Conservation (phyloP, 1,284 basidiomycete genomes). For the Sanghuangporus sanghuang region DNA sequence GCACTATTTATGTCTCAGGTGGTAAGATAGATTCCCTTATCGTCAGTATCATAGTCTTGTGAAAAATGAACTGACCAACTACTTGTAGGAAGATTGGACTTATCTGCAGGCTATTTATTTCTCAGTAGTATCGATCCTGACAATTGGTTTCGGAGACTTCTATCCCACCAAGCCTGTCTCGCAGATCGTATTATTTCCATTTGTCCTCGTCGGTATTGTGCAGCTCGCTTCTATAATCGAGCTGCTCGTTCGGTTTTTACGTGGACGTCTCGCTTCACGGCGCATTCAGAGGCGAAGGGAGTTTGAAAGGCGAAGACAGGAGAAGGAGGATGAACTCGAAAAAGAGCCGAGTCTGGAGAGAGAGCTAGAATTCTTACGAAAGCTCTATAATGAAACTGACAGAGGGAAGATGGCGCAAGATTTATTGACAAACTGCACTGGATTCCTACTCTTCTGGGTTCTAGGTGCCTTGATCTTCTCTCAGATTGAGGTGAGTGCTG, state of each 20-base stretch:
- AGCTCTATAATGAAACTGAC: slow-evolving; percentile 1
- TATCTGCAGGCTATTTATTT: slow-evolving; percentile 53
- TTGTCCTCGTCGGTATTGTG: slow-evolving; percentile 55
- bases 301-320: slow-evolving; percentile 12
- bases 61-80: neutral
- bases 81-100: slow-evolving; percentile 20
- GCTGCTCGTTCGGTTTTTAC: slow-evolving; percentile 16
- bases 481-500: slow-evolving; percentile 16
- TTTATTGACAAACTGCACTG: neutral
- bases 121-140: slow-evolving; percentile 65
- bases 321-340: slow-evolving; percentile 7
- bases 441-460: slow-evolving; percentile 17
- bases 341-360: slow-evolving; percentile 10
- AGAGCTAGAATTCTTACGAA: slow-evolving; percentile 15
- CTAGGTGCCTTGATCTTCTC: slow-evolving; percentile 18
- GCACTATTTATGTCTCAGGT: slow-evolving; percentile 21
- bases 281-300: neutral
- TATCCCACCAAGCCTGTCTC: slow-evolving; percentile 42
- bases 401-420: neutral
- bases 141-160: slow-evolving; percentile 81
- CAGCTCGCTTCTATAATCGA: slow-evolving; percentile 36
- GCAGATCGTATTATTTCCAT: slow-evolving; percentile 54
- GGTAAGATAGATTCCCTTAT: slow-evolving; percentile 9
- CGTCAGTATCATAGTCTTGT: neutral
- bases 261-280: slow-evolving; percentile 4